Evolutionary conservation across 495 filamentous ascomycete species (phyloP), one percentile per base, ranked within the genome.

Genomic region (Mytilinidion resinicola): DNA sequence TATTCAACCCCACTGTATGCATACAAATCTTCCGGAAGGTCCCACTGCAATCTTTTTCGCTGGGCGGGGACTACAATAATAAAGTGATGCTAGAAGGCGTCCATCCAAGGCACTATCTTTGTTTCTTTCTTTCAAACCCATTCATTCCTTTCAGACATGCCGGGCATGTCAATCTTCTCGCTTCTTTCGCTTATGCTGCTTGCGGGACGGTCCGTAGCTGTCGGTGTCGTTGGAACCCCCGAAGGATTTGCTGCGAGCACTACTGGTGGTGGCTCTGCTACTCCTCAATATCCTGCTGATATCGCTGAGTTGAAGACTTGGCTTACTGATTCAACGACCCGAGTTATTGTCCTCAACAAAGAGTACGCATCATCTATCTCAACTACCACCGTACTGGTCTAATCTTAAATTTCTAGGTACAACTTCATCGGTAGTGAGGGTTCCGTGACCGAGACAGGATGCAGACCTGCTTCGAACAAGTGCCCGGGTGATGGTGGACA

Each of bases 201-300:
- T 12, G 20, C n/a, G 46, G 15, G 14, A 25, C 46, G 25, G 25
- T 30, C 25, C 25, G 25, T 30, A 25, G 46, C 46, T 50, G 46
- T 25, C 12, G 15, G 75, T 77, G 10, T 62, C 63, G 4, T 4
- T 50, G 76, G 76, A 17, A 68, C 68, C 4, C 66, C 78, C 1
- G 69, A 75, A 11, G 78, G 78, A 34, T 78, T 79, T 60, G 77
- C 75, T 36, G 72, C 67, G 49, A 74, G 74, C 14, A 71, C 73
- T 11, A 80, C 78, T 10, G 79, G 79, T 59, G 79, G 79, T 68
- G 76, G 77, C 55, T 65, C 62, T 65, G 77, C 76, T 5, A 67
- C 72, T 21, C 63, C 77, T 11, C 75, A 69, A 1, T 69, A 74
- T 20, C 78, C 78, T 7, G 73, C 59, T 19, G 69, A 71, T 15